Percentiles rank a stretch among this genome's conserved stretches.
Evolutionary conservation across 768 basidiomycete species (phyloP).

Genomic region (Mycena albidolilacea): DNA sequence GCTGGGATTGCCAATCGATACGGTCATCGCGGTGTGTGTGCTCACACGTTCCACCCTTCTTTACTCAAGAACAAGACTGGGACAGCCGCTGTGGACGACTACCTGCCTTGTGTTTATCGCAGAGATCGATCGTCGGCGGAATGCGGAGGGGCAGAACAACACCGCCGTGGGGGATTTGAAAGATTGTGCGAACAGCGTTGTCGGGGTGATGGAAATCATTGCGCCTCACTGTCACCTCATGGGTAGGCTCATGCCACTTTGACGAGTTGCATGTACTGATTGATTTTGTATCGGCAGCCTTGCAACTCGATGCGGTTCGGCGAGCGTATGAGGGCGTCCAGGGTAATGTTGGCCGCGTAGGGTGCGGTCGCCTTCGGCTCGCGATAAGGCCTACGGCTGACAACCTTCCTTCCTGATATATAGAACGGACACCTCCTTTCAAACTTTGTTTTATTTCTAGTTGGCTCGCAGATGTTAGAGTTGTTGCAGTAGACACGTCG

Average conservation of each 20-base stretch:
- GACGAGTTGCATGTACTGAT: not conserved
- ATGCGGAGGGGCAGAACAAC: too few species aligned
- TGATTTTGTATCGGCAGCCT: not conserved
- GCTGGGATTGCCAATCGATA: slow-evolving; percentile 22
- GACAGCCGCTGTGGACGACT: slow-evolving; percentile 23
- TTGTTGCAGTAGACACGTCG: too few species aligned
- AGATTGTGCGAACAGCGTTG: not conserved
- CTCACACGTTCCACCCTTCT: too few species aligned
- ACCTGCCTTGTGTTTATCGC: slow-evolving; percentile 13
- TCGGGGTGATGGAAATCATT: slow-evolving; percentile 22
- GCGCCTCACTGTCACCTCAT: slow-evolving; percentile 32
- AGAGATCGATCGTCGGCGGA: not conserved
- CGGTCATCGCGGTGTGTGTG: slow-evolving; percentile 32
- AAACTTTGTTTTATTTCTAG: too few species aligned
- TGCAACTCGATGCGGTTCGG: slow-evolving; percentile 9
- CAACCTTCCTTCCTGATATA: too few species aligned
- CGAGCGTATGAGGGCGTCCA: not conserved
- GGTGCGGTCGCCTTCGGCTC: too few species aligned
- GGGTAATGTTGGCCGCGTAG: not conserved
- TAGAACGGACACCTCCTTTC: too few species aligned
- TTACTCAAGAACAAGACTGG: not conserved
- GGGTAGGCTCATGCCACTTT: not conserved
- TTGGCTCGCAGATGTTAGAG: too few species aligned
- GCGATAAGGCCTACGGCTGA: too few species aligned
- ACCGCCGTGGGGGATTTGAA: not conserved